Percentiles rank a stretch among this genome's conserved stretches.
phyloP scores from a whole-genome alignment of 257 asterid genomes.

The Plantago ovata region DNA sequence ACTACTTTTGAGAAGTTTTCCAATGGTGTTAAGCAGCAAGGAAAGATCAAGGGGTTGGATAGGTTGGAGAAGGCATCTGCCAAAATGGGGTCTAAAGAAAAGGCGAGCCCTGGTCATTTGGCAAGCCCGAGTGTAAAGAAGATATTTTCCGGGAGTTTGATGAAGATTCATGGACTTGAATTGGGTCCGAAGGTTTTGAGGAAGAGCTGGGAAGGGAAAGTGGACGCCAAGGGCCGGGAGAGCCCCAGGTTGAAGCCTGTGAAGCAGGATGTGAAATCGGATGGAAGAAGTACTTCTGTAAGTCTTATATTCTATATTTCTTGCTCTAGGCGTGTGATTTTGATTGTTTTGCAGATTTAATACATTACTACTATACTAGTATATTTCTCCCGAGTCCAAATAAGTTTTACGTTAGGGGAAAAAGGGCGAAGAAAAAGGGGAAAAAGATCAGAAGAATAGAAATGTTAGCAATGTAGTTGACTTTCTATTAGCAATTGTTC shows the following conservation, averaged over 20 bases:
- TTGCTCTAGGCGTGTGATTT: background rate
- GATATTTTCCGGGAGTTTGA: slow-evolving; percentile 39
- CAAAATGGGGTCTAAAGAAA: slow-evolving; percentile 48
- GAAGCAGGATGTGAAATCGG: slow-evolving; percentile 57
- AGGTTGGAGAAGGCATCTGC: slow-evolving; percentile 57
- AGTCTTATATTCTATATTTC: slow-evolving; percentile 30
- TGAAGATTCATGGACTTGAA: slow-evolving; percentile 70
- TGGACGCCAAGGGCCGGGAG: slow-evolving; percentile 72
- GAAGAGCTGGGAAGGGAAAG: slow-evolving; percentile 98
- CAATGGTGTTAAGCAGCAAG: slow-evolving; percentile 73
- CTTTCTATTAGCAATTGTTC: too few relatives aligned
- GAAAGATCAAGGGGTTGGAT: slow-evolving; percentile 65
- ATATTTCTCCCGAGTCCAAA: too few relatives aligned
- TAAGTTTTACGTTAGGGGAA: too few relatives aligned
- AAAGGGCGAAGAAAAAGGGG: too few relatives aligned
- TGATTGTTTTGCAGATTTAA: background rate
- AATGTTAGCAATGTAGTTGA: too few relatives aligned
- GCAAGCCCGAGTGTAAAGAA: slow-evolving; percentile 44
- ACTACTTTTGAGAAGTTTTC: slow-evolving; percentile 91
- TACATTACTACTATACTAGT: background rate
- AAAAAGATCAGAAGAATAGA: too few relatives aligned
- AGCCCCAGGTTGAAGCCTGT: slow-evolving; percentile 70
- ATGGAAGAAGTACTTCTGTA: slow-evolving; percentile 68
- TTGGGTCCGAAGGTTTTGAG: slow-evolving; percentile 89
- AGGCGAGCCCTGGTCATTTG: slow-evolving; percentile 45